A percentile compares a stretch with the other conserved stretches of the same genome.
phyloP scores from a whole-genome alignment of 2,329 filamentous ascomycete species.

The Diplodia intermedia region DNA sequence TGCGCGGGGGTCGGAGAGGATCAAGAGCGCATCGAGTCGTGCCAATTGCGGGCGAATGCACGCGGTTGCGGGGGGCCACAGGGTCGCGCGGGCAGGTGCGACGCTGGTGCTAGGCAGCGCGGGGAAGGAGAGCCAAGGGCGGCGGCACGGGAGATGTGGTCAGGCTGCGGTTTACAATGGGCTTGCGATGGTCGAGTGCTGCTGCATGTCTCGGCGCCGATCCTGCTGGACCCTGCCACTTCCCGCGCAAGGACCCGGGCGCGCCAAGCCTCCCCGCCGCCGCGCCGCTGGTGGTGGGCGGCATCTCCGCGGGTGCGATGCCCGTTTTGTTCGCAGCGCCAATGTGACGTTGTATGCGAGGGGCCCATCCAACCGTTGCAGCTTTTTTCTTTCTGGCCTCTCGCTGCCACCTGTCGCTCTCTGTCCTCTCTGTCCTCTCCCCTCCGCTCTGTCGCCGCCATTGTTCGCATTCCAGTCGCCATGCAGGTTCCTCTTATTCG shows the following conservation, averaged over 20 bases:
- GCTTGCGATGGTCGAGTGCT: constrained; percentile 7
- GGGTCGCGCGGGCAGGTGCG: background rate
- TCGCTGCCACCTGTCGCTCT: background rate
- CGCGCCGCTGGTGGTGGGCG: background rate
- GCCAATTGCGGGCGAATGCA: background rate
- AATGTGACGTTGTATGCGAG: constrained; percentile 26
- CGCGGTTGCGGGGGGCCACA: background rate
- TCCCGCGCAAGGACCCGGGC: background rate
- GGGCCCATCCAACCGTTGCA: background rate
- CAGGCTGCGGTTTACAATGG: constrained; percentile 7
- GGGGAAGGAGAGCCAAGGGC: background rate
- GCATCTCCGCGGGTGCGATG: background rate
- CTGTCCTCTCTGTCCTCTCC: background rate
- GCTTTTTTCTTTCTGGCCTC: background rate
- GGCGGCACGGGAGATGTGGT: background rate
- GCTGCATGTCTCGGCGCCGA: constrained; percentile 6
- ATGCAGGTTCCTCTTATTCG: constrained; percentile 85
- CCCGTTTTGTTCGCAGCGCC: constrained; percentile 1
- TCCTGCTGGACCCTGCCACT: constrained; percentile 10
- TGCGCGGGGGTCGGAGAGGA: constrained; percentile 21
- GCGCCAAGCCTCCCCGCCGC: constrained; percentile 18
- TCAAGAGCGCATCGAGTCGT: constrained; percentile 18
- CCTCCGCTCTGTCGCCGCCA: background rate
- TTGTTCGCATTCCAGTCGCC: background rate
- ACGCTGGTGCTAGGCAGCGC: background rate